A percentile compares a stretch with the other conserved stretches of the same genome.
Conservation (phyloP, 2,329 filamentous ascomycete species). For the Ceratocystis variospora region DNA sequence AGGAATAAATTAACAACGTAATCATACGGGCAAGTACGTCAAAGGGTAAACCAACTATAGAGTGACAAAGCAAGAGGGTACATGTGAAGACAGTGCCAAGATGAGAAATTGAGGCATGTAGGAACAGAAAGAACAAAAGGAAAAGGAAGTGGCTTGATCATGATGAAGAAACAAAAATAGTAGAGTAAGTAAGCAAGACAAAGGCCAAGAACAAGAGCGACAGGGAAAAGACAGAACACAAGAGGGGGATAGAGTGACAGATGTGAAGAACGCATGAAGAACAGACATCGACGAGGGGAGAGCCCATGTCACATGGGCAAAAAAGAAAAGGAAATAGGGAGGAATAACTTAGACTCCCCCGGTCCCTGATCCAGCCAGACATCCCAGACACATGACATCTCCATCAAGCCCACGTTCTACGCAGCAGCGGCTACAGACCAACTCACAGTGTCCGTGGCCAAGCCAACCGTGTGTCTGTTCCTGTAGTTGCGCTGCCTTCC, state of each 20-base stretch:
- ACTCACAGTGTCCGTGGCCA: slow-evolving; percentile 34
- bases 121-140: neutral
- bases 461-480: slow-evolving; percentile 27
- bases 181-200: neutral
- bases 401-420: slow-evolving; percentile 50
- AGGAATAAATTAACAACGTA: too few relatives aligned
- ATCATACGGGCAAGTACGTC: too few relatives aligned
- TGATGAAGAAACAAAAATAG: neutral
- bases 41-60: neutral
- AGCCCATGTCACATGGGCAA: neutral
- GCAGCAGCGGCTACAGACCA: slow-evolving; percentile 55
- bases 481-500: slow-evolving; percentile 15
- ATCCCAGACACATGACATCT: slow-evolving; percentile 53
- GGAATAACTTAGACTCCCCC: neutral
- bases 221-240: neutral
- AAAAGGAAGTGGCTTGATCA: neutral
- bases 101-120: neutral
- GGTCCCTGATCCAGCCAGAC: slow-evolving; percentile 29
- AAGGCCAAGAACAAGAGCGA: neutral
- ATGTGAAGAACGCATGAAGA: neutral
- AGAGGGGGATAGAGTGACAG: neutral
- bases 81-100: neutral
- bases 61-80: neutral
- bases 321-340: neutral
- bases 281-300: neutral